Percentiles rank a stretch among this genome's conserved stretches.
Conservation (phyloP, 139 green algal genomes). For the Chlorella sp. region DNA sequence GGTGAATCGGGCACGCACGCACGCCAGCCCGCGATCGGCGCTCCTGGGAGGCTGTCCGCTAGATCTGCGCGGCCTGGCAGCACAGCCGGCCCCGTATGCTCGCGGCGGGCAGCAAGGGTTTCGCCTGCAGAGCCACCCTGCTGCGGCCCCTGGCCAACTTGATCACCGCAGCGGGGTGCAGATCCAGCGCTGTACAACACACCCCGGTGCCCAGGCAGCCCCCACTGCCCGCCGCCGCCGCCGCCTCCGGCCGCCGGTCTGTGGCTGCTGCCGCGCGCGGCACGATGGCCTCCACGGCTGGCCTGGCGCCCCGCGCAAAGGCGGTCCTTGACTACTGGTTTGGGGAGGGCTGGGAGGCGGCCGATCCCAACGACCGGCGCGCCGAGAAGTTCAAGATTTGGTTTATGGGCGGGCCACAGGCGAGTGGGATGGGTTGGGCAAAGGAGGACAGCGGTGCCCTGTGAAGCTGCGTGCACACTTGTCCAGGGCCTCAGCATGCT, state of each 20-base stretch:
- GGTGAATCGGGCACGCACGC: too few relatives aligned
- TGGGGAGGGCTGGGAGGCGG: constrained; percentile 27
- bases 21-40: too few relatives aligned
- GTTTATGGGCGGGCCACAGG: constrained; percentile 4
- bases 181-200: background rate
- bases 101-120: too few relatives aligned
- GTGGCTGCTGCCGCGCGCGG: background rate
- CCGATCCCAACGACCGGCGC: background rate
- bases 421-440: too few relatives aligned
- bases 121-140: too few relatives aligned
- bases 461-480: too few relatives aligned
- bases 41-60: too few relatives aligned
- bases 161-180: background rate
- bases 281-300: background rate
- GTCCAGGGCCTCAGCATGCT: too few relatives aligned
- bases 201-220: background rate
- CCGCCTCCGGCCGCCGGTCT: background rate
- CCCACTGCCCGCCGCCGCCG: background rate
- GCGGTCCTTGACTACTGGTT: constrained; percentile 44
- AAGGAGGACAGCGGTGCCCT: too few relatives aligned
- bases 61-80: too few relatives aligned
- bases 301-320: background rate
- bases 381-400: constrained; percentile 10
- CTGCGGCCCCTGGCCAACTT: too few relatives aligned
- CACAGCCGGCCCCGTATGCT: too few relatives aligned